These are phyloP conservation scores for Buxus sempervirens DNA, from an alignment of 164 flowering plant species.

Conservation along the genomic window DNA sequence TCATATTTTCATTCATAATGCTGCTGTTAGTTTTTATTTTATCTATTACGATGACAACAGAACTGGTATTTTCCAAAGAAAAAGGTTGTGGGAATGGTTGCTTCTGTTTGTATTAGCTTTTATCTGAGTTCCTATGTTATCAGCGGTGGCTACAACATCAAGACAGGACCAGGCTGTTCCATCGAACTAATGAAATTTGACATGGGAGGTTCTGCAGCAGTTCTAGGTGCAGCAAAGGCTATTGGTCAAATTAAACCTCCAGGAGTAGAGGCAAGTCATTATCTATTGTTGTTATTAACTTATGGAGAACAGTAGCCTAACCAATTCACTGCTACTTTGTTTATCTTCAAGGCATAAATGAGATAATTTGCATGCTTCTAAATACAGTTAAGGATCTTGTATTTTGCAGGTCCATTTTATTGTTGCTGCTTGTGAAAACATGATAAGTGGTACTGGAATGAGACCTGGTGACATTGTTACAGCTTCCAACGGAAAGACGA, in stretches of 20 bases:
- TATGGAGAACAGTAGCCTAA: background rate
- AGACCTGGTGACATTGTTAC: slow-evolving; percentile 88
- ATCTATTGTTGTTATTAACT: background rate
- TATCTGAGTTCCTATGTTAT: slow-evolving; percentile 16
- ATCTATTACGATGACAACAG: background rate
- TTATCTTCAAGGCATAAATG: background rate
- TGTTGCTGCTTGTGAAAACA: slow-evolving; percentile 94
- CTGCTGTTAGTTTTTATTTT: too few species aligned
- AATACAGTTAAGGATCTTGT: background rate
- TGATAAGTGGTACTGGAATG: slow-evolving; percentile 98
- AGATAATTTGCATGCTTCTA: background rate
- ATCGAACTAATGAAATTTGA: slow-evolving; percentile 95
- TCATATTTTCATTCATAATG: too few species aligned
- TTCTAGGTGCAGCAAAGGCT: slow-evolving; percentile 94
- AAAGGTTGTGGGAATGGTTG: background rate
- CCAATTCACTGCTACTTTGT: background rate
- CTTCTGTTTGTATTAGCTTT: background rate
- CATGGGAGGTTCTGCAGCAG: slow-evolving; percentile 99
- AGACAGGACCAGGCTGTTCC: slow-evolving; percentile 87
- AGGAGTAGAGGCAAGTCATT: slow-evolving; percentile 76
- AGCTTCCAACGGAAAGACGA: slow-evolving; percentile 93
- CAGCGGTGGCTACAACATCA: slow-evolving; percentile 99
- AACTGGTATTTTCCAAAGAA: background rate
- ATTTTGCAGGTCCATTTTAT: slow-evolving; percentile 66
- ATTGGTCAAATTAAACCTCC: slow-evolving; percentile 88